Conservation (phyloP, 108 stramenopile species). For the Thalassiosira profunda region DNA sequence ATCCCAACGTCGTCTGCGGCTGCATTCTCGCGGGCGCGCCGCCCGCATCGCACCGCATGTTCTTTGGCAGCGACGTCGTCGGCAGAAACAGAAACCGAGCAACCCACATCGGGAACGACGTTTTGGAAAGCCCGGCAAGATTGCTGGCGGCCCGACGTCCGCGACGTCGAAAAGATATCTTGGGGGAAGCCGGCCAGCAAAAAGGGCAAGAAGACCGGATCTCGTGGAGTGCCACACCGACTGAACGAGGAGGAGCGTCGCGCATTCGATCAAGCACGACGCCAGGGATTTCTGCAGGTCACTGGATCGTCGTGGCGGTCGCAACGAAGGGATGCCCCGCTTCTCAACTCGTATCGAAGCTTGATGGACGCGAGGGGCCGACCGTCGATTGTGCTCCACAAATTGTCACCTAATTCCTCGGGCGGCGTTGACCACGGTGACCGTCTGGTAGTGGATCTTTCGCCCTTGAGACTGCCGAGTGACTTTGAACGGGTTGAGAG, state of each 20-base stretch:
- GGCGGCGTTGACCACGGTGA: slow-evolving; percentile 56
- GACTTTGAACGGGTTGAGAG: slow-evolving; percentile 46
- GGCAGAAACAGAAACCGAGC: too few relatives aligned
- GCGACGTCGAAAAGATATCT: slow-evolving; percentile 85
- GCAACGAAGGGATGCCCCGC: slow-evolving; percentile 79
- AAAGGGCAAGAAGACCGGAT: slow-evolving; percentile 88
- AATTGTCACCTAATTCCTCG: slow-evolving; percentile 39
- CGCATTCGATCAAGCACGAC: slow-evolving; percentile 77
- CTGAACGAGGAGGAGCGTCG: slow-evolving; percentile 81
- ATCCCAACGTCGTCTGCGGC: too few relatives aligned
- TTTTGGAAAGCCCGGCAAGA: slow-evolving; percentile 64
- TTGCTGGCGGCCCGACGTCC: slow-evolving; percentile 73
- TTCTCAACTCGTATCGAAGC: slow-evolving; percentile 81
- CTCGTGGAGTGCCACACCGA: slow-evolving; percentile 79
- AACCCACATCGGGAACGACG: not conserved
- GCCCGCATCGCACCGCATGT: too few relatives aligned
- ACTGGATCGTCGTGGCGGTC: slow-evolving; percentile 77
- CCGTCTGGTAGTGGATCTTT: slow-evolving; percentile 73
- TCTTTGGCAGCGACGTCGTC: too few relatives aligned
- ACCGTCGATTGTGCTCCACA: slow-evolving; percentile 75
- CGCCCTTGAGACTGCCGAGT: slow-evolving; percentile 67
- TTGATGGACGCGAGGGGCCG: slow-evolving; percentile 83
- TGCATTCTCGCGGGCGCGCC: too few relatives aligned
- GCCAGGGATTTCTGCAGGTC: slow-evolving; percentile 80
- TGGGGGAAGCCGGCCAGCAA: slow-evolving; percentile 88